phyloP scores from a whole-genome alignment of 106 monocot species.

The Phalaenopsis aphrodite region DNA sequence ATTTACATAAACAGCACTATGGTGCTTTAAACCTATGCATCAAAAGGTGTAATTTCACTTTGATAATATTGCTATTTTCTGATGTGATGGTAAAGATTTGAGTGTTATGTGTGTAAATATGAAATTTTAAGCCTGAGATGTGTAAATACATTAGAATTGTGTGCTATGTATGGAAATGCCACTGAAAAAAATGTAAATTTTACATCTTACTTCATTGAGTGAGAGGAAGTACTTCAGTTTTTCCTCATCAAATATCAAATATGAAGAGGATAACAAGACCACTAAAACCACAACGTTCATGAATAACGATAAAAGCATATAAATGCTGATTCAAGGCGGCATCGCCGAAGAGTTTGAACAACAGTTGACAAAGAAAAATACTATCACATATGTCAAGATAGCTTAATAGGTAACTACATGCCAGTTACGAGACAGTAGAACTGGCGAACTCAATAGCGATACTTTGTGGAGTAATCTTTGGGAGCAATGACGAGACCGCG shows the following conservation, averaged over 20 bases:
- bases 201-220: too few species aligned
- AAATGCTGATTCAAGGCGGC: neutral
- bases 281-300: neutral
- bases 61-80: too few species aligned
- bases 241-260: neutral
- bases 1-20: too few species aligned
- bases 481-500: constrained; percentile 73
- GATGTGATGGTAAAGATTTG: neutral
- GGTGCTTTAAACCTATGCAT: too few species aligned
- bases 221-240: too few species aligned
- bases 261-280: neutral
- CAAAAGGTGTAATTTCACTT: too few species aligned
- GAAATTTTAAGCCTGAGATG: too few species aligned
- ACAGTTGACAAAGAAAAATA: too few species aligned
- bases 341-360: neutral
- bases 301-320: neutral
- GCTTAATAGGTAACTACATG: neutral
- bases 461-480: constrained; percentile 75
- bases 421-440: neutral
- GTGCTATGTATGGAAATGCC: neutral
- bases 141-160: too few species aligned
- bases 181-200: neutral
- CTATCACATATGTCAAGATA: neutral
- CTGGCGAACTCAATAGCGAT: constrained; percentile 37
- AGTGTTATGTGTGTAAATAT: too few species aligned